Evolutionary conservation across 345 rosid genomes (phyloP), one percentile per base, ranked within the genome.

Genomic region (Heritiera littoralis): DNA sequence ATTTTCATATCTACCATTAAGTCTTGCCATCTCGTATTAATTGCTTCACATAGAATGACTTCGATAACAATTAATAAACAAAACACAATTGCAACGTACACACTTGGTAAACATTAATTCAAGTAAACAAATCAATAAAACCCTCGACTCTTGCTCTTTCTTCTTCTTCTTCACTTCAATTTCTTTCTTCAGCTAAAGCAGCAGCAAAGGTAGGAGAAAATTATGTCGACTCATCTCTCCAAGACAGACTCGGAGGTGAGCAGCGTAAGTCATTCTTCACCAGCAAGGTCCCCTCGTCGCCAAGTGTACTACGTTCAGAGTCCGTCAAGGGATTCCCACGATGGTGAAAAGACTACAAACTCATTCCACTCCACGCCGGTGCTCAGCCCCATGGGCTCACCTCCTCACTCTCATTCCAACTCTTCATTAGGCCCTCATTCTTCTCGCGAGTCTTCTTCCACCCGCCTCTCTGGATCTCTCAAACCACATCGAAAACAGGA

Each of bases 231-330:
- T 46, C 89, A 83, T 6, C 86, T 88, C 58, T 83, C 88, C 0
- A 92, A 91, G 72, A 89, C 91, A 2, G 90, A 91, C 84, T 91
- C 93, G 0, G 94, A 89, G 67, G 91, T 85, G 54, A 89, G 91
- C 84, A 91, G 93, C 85, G 78, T 86, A 13, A 83, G 89, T 3
- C 93, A 82, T 9, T 90, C 92, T 1, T 88, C 93, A 4, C 90
- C 93, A 5, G 38, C 87, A 15, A 81, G 84, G 35, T 86, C 90
- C 6, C 87, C 89, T 51, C 88, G 84, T 69, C 89, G 83, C 17
- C 85, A 86, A 12, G 90, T 84, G 3, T 92, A 92, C 89, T 90
- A 87, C 38, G 94, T 92, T n/a, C 93, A 92, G 84, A 89, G 91
- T 78, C 93, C 94, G 0, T 92, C 97, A 1, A 75, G 92, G 17